Percentiles rank a stretch among this genome's conserved stretches.
Conservation (phyloP, 352 stramenopile genomes). For the Phytophthora idaei region DNA sequence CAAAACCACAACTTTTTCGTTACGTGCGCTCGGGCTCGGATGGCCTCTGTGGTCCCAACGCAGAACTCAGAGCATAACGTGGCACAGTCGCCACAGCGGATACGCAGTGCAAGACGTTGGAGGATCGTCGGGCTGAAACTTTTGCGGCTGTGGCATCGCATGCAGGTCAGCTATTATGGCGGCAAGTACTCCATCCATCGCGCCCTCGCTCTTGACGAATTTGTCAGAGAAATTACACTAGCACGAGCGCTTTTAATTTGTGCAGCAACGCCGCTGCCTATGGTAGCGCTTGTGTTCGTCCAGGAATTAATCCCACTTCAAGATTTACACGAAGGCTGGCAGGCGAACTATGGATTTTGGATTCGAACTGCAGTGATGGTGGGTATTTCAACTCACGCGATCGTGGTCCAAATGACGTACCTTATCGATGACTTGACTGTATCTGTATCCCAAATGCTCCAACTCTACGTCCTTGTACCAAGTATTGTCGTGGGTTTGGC, state of each 20-base stretch:
- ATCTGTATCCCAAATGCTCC: slow-evolving; percentile 1
- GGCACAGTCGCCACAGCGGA: neutral
- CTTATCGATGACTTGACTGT: slow-evolving; percentile 23
- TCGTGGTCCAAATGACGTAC: slow-evolving; percentile 17
- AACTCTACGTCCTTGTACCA: slow-evolving; percentile 5
- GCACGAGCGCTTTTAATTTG: slow-evolving; percentile 5
- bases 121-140: neutral
- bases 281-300: slow-evolving; percentile 9
- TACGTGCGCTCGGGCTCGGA: neutral
- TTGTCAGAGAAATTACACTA: slow-evolving; percentile 5
- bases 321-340: slow-evolving; percentile 11
- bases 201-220: slow-evolving; percentile 23
- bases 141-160: neutral
- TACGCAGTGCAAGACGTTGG: neutral
- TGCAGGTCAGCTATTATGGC: slow-evolving; percentile 35
- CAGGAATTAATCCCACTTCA: slow-evolving; percentile 30
- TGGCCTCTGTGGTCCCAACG: neutral
- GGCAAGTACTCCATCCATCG: slow-evolving; percentile 34
- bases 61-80: neutral
- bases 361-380: slow-evolving; percentile 23
- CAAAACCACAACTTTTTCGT: neutral
- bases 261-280: slow-evolving; percentile 13
- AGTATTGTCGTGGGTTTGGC: neutral
- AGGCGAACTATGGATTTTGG: slow-evolving; percentile 21
- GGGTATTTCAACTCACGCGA: slow-evolving; percentile 4